Conservation (phyloP, 805 yeast genomes). For the Candida boleticola region DNA sequence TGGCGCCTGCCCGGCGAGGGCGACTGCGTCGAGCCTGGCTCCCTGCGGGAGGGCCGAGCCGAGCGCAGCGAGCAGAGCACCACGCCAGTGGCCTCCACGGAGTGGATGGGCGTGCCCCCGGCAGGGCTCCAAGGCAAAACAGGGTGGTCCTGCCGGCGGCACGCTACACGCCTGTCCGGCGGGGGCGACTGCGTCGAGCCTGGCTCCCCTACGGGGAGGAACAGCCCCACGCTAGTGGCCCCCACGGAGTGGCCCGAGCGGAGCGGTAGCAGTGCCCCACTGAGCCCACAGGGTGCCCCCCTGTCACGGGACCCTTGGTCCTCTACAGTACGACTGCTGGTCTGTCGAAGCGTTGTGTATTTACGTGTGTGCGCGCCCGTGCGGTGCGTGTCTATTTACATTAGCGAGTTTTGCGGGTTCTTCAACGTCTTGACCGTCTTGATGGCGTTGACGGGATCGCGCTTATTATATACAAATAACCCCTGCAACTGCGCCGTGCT, state of each 20-base stretch:
- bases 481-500: constrained; percentile 97
- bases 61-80: not conserved
- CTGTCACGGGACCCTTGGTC: no score
- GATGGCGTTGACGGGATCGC: constrained; percentile 74
- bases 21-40: no score
- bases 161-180: no score
- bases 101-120: not conserved
- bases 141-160: no score
- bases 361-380: constrained; percentile 10
- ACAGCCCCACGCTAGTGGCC: not conserved
- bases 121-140: not conserved
- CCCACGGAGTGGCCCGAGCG: not conserved
- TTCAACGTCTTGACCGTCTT: constrained; percentile 53
- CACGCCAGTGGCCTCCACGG: not conserved
- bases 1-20: no score
- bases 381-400: no score
- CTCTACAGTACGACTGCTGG: no score
- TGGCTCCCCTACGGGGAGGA: not conserved
- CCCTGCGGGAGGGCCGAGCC: not conserved
- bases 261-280: not conserved
- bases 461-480: constrained; percentile 86
- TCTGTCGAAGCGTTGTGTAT: constrained; percentile 10
- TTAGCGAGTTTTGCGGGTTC: not conserved
- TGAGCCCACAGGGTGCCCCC: no score
- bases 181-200: no score